A percentile compares a stretch with the other conserved stretches of the same genome.
Evolutionary conservation across 2,329 filamentous ascomycete species (phyloP).

Genomic region (Coniochaeta sp.): DNA sequence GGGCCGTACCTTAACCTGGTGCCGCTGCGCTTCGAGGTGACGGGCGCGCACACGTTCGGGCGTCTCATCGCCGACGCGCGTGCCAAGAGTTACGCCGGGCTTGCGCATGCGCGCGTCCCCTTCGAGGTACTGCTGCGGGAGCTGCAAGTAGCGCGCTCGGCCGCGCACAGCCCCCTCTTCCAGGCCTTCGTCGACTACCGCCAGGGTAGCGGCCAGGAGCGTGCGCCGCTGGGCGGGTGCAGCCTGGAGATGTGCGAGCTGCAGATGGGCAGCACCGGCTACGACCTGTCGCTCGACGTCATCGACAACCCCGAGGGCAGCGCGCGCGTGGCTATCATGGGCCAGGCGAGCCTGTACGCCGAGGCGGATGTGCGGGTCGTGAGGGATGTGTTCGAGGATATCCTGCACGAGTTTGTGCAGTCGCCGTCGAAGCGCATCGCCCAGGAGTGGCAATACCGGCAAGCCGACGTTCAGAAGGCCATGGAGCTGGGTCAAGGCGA

Average conservation of each 20-base stretch:
- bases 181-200: constrained; percentile 32
- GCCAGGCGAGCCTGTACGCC: constrained; percentile 24
- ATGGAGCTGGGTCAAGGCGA: not conserved
- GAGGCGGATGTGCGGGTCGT: constrained; percentile 16
- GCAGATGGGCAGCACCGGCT: constrained; percentile 13
- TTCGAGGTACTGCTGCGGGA: constrained; percentile 40
- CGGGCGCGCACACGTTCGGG: constrained; percentile 19
- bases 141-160: constrained; percentile 30
- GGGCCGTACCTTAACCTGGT: no score
- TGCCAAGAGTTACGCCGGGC: constrained; percentile 22
- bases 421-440: not conserved
- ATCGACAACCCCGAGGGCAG: constrained; percentile 19
- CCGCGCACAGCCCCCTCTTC: constrained; percentile 36
- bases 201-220: constrained; percentile 14
- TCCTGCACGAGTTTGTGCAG: not conserved
- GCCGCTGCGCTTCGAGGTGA: no score
- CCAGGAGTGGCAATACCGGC: not conserved
- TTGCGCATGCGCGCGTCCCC: constrained; percentile 35
- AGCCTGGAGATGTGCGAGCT: constrained; percentile 11
- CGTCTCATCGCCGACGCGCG: no score
- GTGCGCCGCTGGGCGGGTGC: constrained; percentile 8
- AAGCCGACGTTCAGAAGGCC: not conserved
- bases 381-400: constrained; percentile 10
- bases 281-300: constrained; percentile 28
- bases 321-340: constrained; percentile 14